Base-by-base conservation (phyloP, 208 protist species). In the Willaertia magna region DNA sequence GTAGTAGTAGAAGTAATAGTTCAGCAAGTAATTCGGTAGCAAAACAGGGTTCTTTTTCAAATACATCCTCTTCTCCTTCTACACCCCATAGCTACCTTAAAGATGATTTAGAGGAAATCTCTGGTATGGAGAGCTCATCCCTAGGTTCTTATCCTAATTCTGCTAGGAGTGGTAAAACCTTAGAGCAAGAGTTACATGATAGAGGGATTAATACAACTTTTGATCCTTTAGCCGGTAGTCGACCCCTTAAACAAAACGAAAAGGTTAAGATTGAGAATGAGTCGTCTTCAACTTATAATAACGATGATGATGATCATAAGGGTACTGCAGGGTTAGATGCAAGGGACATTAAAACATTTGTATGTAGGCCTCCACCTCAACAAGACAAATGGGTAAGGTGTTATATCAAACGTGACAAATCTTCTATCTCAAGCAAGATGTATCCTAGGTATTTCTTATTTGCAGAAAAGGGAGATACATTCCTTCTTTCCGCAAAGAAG, bases 401-500 rank as follows among this genome's bases (percentile, higher is more conserved):
- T 42, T 81, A 51, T n/a, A 81, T 81, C 34, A 30, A 20, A 4
- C 2, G 76, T 39, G 76, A 81, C 39, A 47, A 7, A 34, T 42
- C n/a, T 18, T 39, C 30, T 9, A 26, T 89, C 26, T 89, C 90
- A 12, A n/a, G n/a, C n/a, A 90, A 89, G 47, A 84, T 88, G 78
- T 83, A 87, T 49, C 88, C 88, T 7, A 83, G 88, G 51, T 90
- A 90, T 84, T 89, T 34, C n/a, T 22, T 93, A n/a, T 93, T 89
- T 67, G 51, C 90, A 47, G 87, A 93, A 85, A 43, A 92, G 42
- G 67, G 48, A 20, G 82, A 88, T 43, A 52, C 67, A 42, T 91
- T 94, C 59, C 67, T 93, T 1, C 85, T 94, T 39, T 87, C 91
- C 18, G 91, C 92, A 26, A 79, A 88, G 74, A 93, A 91, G 88